Evolutionary conservation across 148 eudicot species (phyloP).

Genomic region (Bassia scoparia): DNA sequence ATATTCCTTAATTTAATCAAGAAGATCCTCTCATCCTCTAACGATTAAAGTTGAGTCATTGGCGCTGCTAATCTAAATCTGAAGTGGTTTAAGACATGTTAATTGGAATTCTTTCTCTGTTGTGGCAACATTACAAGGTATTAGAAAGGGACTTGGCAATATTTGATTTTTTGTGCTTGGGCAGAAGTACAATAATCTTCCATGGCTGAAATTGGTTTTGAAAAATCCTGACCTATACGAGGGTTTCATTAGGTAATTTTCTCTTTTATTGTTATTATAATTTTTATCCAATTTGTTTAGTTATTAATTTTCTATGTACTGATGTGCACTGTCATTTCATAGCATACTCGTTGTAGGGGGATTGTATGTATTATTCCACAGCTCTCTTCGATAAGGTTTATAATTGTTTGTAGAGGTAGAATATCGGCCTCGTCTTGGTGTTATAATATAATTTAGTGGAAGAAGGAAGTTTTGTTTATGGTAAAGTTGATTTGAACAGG

Average conservation of each 20-base stretch:
- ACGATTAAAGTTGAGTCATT: too few relatives aligned
- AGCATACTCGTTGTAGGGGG: constrained; percentile 92
- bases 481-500: constrained; percentile 43
- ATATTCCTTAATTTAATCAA: too few relatives aligned
- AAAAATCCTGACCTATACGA: constrained; percentile 66
- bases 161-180: constrained; percentile 91
- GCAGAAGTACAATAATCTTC: constrained; percentile 80
- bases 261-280: background rate
- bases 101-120: constrained; percentile 6
- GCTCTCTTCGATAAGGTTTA: constrained; percentile 90
- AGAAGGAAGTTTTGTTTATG: constrained; percentile 10
- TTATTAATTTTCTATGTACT: background rate
- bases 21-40: too few relatives aligned
- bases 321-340: constrained; percentile 4
- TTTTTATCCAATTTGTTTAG: background rate
- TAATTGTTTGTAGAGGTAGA: constrained; percentile 96
- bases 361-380: constrained; percentile 92
- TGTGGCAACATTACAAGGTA: constrained; percentile 45
- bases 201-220: constrained; percentile 67
- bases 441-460: constrained; percentile 10
- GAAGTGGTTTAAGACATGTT: constrained; percentile 2
- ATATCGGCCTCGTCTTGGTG: constrained; percentile 16
- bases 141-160: constrained; percentile 92
- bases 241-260: constrained; percentile 62
- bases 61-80: background rate